phyloP scores from a whole-genome alignment of 768 basidiomycete species.

The Coprinellus micaceus region DNA sequence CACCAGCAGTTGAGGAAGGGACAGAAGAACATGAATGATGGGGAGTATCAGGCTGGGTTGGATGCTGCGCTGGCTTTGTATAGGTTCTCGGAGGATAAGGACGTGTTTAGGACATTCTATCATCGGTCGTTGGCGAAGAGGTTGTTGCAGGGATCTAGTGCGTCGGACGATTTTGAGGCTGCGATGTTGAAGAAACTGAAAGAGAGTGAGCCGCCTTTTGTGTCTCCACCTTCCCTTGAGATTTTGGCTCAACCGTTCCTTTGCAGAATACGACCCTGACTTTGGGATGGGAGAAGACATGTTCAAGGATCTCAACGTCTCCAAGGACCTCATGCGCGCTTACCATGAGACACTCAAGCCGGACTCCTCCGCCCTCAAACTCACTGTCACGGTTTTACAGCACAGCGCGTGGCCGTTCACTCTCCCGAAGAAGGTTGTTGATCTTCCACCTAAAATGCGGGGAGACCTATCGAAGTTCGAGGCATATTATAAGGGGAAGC shows the following conservation, averaged over 20 bases:
- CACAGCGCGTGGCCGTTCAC: constrained; percentile 86
- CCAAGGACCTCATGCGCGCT: constrained; percentile 66
- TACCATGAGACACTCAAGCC: constrained; percentile 47
- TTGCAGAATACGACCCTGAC: constrained; percentile 89
- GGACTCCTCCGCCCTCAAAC: constrained; percentile 40
- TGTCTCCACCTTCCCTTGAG: background rate
- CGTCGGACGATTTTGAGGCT: constrained; percentile 84
- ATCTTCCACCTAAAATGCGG: constrained; percentile 57
- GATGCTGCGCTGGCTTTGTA: constrained; percentile 72
- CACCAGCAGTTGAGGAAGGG: constrained; percentile 86
- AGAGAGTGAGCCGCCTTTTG: constrained; percentile 45
- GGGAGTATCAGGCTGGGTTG: constrained; percentile 58
- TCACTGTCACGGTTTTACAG: constrained; percentile 81
- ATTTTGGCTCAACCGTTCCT: background rate
- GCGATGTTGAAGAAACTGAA: constrained; percentile 82
- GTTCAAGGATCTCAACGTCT: constrained; percentile 87
- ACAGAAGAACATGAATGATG: constrained; percentile 64
- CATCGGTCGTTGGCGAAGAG: constrained; percentile 86
- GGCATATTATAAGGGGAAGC: constrained; percentile 73
- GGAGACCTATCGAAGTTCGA: constrained; percentile 58
- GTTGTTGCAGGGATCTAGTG: constrained; percentile 76
- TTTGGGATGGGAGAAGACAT: constrained; percentile 93
- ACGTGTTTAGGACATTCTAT: constrained; percentile 92
- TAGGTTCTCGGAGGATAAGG: constrained; percentile 86
- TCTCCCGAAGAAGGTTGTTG: constrained; percentile 32